A percentile compares a stretch with the other conserved stretches of the same genome.
Evolutionary conservation across 2,329 filamentous ascomycete genomes (phyloP).

Genomic region (Paracorniculantispora psalliotae): DNA sequence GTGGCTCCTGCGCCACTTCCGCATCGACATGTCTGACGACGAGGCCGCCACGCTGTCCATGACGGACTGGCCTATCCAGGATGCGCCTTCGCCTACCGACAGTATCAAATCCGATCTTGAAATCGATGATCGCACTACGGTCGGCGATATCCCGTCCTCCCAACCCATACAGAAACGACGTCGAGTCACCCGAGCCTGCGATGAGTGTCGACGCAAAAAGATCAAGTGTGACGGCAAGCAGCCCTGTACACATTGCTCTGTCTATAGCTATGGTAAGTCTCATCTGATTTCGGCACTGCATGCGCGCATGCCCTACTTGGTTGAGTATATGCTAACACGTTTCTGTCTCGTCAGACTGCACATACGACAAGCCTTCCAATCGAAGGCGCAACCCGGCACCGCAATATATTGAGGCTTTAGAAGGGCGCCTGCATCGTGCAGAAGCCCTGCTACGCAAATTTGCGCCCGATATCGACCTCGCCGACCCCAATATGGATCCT

Average conservation of each 20-base stretch:
- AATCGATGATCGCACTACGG: constrained; percentile 30
- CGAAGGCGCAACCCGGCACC: constrained; percentile 84
- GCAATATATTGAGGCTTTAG: constrained; percentile 87
- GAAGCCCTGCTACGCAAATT: constrained; percentile 74
- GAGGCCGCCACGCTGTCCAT: constrained; percentile 33
- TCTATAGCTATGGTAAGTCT: constrained; percentile 92
- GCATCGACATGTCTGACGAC: constrained; percentile 38
- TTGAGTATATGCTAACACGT: background rate
- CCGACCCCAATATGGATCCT: constrained; percentile 77
- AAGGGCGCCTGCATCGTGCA: constrained; percentile 75
- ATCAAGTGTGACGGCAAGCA: constrained; percentile 86
- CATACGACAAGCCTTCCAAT: constrained; percentile 92
- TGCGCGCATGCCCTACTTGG: background rate
- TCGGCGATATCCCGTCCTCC: constrained; percentile 28
- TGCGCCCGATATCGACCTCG: constrained; percentile 77
- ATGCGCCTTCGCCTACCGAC: constrained; percentile 36
- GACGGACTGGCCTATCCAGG: constrained; percentile 32
- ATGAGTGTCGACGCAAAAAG: constrained; percentile 79
- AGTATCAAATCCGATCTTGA: constrained; percentile 41
- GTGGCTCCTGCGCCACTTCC: constrained; percentile 16
- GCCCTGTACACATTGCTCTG: constrained; percentile 90
- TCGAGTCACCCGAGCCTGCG: constrained; percentile 74
- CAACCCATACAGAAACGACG: constrained; percentile 69
- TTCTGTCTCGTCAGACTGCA: constrained; percentile 63
- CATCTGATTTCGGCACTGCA: background rate